Evolutionary conservation across 805 yeast genomes (phyloP), one percentile per base, ranked within the genome.

Genomic region (Ogataea saltuana): DNA sequence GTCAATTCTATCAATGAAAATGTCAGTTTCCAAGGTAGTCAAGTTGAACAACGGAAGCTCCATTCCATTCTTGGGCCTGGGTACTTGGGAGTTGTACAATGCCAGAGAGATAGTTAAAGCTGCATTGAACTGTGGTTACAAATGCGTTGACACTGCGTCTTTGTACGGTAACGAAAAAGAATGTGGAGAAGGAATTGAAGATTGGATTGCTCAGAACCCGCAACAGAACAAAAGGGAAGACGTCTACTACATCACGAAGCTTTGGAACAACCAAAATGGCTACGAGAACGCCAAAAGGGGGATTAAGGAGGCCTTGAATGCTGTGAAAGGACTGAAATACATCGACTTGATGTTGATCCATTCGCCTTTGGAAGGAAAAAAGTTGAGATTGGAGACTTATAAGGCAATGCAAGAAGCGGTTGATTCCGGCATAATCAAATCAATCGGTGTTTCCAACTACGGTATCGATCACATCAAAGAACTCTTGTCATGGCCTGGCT

Each of bases 391-490:
- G 33, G 87, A 73, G 29, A 76, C 89, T 1, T 85, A 82, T 76
- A 70, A 66, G 55, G 90, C 89, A 1, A 72, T 86, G 72, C 89
- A 86, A 61, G 91, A 86, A 51, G 80, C 79, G 17, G 82, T 80
- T 16, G 76, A 72, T 21, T 67, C 66, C 6, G 84, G 88, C 8
- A 60, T 69, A 34, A 78, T 83, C 41, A 75, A 72, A 54, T 72
- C 85, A 11, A 79, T 87, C 44, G 96, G 95, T 36, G 90, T 87
- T 12, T 85, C 95, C 7, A 85, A 85, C 65, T 86, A 73, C 55
- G 87, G 88, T 35, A 57, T 63, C 12, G 65, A 62, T 4, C 88
- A 81, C 58, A 60, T 86, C 18, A 74, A 80, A 45, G 84, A 83
- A 58, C 63, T 86, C 33, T 66, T 83, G 32, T 53, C 59, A 3